Conservation (phyloP, 2,329 filamentous ascomycete species). For the Lomentospora prolificans region DNA sequence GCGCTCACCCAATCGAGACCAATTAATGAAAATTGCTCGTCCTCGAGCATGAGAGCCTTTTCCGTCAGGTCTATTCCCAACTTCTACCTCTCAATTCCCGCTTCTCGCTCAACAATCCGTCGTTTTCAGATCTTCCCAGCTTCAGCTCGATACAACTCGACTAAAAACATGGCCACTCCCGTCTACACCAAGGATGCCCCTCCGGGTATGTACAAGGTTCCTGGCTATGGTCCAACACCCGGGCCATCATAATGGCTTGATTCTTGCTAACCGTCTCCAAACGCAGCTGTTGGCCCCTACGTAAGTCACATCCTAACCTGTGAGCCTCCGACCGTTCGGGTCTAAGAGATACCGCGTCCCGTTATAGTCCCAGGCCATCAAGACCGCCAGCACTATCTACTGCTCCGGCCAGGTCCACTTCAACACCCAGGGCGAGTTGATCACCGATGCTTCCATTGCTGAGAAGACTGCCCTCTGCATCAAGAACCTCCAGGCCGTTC, state of each 20-base stretch:
- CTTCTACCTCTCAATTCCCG: neutral
- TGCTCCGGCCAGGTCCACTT: slow-evolving; percentile 66
- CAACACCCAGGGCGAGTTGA: slow-evolving; percentile 43
- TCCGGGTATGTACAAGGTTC: slow-evolving; percentile 34
- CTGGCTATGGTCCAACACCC: too few relatives aligned
- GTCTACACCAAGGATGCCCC: slow-evolving; percentile 51
- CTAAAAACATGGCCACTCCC: slow-evolving; percentile 22
- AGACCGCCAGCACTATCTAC: slow-evolving; percentile 56
- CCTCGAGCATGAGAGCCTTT: slow-evolving; percentile 2
- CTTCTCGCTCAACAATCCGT: neutral
- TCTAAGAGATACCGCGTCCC: slow-evolving; percentile 13
- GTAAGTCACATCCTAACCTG: slow-evolving; percentile 29
- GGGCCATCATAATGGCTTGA: too few relatives aligned
- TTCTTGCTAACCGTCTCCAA: too few relatives aligned
- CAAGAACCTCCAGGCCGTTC: slow-evolving; percentile 74
- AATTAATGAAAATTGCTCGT: neutral
- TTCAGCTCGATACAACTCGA: neutral
- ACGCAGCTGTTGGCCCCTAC: slow-evolving; percentile 51
- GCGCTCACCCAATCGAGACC: neutral
- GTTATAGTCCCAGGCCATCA: slow-evolving; percentile 54
- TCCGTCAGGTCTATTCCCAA: neutral
- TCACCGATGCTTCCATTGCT: slow-evolving; percentile 46
- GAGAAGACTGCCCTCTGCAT: slow-evolving; percentile 55
- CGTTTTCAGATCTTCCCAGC: neutral
- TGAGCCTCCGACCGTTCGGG: neutral